Evolutionary conservation across 257 asterid species (phyloP), one percentile per base, ranked within the genome.

Genomic region (Solanum paucissectum): DNA sequence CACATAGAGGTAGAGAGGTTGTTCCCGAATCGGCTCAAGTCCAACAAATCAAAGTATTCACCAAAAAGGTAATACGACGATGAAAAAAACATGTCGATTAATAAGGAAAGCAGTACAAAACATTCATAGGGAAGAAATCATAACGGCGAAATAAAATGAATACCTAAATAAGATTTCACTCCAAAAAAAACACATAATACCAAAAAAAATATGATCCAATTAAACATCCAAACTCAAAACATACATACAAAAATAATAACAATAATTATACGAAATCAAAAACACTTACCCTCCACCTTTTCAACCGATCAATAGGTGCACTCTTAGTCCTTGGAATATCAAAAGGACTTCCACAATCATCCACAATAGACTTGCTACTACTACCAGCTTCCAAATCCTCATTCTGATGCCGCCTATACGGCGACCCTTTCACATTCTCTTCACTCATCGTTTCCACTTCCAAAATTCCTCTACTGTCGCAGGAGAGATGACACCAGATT

Each of bases 261-360:
- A n/a, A 37, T 16, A 40, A 29, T 58, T 36, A 71, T 49, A 38
- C 62, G 83, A 71, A 5, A 6, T 1, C 23, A 37, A 49, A 38
- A 52, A 55, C 5, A 90, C 99, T 90, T 89, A 96, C 99, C 92
- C 99, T 91, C 98, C 99, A 97, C 85, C 94, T 84, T 62, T 93
- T 95, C 89, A 97, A 87, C 84, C 97, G 93, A 88, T 97, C 92
- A 58, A 93, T 81, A 0, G 99, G 94, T 40, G 99, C 98, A 62
- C 98, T 89, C 88, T 97, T 97, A 55, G 99, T 97, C 16, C 98
- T 88, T 27, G 88, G 91, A 88, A 97, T 95, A 89, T 93, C 91
- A 71, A 97, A 97, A 12, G 98, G 95, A 16, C 92, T 89, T 12
- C 85, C 94, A 11, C 93, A 94, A 3, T 92, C 96, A 9, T 93